phyloP scores from a whole-genome alignment of 2,329 filamentous ascomycete species.

The Lasiodiplodia sp. region DNA sequence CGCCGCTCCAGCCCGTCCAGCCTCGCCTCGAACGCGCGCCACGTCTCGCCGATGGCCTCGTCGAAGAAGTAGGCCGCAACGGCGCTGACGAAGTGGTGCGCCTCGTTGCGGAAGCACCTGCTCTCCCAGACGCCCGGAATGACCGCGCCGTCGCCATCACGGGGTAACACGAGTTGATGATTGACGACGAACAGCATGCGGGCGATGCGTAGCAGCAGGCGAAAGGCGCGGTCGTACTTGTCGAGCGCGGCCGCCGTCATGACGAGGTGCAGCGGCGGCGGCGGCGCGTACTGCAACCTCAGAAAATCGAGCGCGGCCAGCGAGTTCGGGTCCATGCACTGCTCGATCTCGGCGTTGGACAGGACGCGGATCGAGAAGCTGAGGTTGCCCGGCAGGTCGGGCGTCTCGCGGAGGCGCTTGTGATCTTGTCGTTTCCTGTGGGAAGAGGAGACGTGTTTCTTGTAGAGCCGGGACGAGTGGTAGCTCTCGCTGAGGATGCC shows the following conservation, averaged over 20 bases:
- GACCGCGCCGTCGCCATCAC: constrained; percentile 1
- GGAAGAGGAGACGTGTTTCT: constrained; percentile 26
- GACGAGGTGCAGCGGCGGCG: constrained; percentile 73
- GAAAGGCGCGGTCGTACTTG: constrained; percentile 88
- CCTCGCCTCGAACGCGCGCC: constrained; percentile 73
- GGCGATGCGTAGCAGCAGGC: constrained; percentile 75
- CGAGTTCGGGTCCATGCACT: constrained; percentile 81
- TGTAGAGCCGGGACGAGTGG: constrained; percentile 47
- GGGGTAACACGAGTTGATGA: constrained; percentile 44
- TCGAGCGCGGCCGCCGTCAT: constrained; percentile 74
- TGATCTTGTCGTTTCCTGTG: neutral
- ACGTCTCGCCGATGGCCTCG: constrained; percentile 74
- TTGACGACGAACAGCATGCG: constrained; percentile 78
- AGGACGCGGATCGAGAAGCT: constrained; percentile 85
- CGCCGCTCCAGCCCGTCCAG: constrained; percentile 69
- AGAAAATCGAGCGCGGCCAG: constrained; percentile 94
- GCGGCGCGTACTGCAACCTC: constrained; percentile 82
- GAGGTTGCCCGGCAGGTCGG: constrained; percentile 52
- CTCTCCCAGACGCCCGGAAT: neutral
- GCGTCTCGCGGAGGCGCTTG: constrained; percentile 17
- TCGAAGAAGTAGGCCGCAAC: constrained; percentile 83
- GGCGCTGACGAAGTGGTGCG: constrained; percentile 78
- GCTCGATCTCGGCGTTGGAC: constrained; percentile 77
- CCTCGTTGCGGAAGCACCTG: constrained; percentile 72
- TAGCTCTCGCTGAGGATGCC: constrained; percentile 83